phyloP scores from a whole-genome alignment of 176 grass and related monocot genomes.

The Puya raimondii region DNA sequence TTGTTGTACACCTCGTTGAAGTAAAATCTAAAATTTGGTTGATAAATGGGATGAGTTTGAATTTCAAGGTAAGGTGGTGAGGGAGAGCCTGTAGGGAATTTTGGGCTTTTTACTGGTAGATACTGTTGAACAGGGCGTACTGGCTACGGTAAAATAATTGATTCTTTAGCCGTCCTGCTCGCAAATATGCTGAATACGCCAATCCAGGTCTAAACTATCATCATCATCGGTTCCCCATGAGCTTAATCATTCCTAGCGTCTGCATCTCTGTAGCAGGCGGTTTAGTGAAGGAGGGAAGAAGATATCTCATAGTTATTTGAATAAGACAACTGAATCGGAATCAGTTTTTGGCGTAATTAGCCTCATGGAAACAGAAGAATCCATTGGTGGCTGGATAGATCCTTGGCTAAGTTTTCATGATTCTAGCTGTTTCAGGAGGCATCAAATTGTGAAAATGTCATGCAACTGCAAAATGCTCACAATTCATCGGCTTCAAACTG shows the following conservation, averaged over 20 bases:
- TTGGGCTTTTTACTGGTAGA: too few relatives aligned
- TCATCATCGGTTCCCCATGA: background rate
- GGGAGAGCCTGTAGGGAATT: too few relatives aligned
- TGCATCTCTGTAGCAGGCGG: background rate
- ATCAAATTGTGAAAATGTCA: too few relatives aligned
- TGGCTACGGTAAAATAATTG: too few relatives aligned
- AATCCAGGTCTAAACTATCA: background rate
- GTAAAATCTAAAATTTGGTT: too few relatives aligned
- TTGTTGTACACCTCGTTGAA: too few relatives aligned
- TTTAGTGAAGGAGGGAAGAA: background rate
- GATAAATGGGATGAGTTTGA: too few relatives aligned
- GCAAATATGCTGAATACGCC: background rate
- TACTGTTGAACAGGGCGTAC: too few relatives aligned
- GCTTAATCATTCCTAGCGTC: conserved; percentile 1
- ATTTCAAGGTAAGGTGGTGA: too few relatives aligned
- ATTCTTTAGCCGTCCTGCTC: too few relatives aligned
- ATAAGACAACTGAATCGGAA: background rate
- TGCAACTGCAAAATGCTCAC: too few relatives aligned
- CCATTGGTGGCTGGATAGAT: background rate
- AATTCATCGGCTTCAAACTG: too few relatives aligned
- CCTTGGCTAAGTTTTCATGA: background rate
- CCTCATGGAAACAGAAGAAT: background rate
- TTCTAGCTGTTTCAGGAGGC: background rate
- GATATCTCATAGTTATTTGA: background rate
- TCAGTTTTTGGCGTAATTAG: background rate